Percentiles rank a stretch among this genome's conserved stretches.
Conservation (phyloP, 106 monocot genomes). For the Ottelia alismoides region DNA sequence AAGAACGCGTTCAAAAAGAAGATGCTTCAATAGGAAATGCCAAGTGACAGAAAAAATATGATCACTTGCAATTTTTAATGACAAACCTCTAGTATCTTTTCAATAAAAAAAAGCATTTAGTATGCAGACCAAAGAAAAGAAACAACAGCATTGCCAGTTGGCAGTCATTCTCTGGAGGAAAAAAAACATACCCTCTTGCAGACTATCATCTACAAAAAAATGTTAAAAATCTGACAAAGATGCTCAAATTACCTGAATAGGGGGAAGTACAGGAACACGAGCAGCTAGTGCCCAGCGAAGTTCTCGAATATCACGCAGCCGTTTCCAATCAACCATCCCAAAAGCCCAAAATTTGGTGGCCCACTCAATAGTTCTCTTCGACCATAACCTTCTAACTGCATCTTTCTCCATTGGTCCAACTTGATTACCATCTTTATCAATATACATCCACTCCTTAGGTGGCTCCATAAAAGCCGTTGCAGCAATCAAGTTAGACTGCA, state of each 20-base stretch:
- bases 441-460: conserved; percentile 90
- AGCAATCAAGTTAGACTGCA: conserved; percentile 95
- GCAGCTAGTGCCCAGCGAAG: conserved; percentile 80
- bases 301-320: conserved; percentile 93
- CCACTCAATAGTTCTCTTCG: conserved; percentile 88
- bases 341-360: conserved; percentile 85
- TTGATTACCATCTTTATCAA: conserved; percentile 63
- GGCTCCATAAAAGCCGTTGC: conserved; percentile 99
- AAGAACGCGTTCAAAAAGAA: not conserved
- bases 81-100: not conserved
- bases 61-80: not conserved
- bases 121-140: too few relatives aligned
- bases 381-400: conserved; percentile 84
- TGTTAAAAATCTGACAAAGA: too few relatives aligned
- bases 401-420: conserved; percentile 92
- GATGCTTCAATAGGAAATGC: not conserved
- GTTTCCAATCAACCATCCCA: conserved; percentile 94
- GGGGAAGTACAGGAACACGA: conserved; percentile 82
- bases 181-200: too few relatives aligned
- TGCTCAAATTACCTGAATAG: conserved; percentile 52
- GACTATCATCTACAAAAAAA: too few relatives aligned
- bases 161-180: too few relatives aligned
- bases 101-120: too few relatives aligned
- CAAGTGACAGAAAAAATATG: not conserved
- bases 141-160: too few relatives aligned